Evolutionary conservation across 2,329 filamentous ascomycete genomes (phyloP), one percentile per base, ranked within the genome.

Genomic region (Eurotiales sp.): DNA sequence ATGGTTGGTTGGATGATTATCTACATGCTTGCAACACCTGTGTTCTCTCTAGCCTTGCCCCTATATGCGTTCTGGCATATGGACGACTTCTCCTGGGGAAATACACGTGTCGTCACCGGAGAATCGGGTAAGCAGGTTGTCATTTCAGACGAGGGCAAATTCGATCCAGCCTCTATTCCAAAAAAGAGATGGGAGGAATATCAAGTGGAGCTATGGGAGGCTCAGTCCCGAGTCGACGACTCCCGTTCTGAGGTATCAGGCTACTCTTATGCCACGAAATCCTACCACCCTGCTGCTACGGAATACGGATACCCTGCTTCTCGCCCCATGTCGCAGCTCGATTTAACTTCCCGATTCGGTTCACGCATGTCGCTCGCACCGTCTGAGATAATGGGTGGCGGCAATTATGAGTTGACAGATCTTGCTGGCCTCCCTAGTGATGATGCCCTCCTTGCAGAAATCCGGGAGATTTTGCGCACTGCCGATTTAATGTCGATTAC

Each of bases 121-220:
- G 93, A 99, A 68, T 86, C 86, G 70, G 93, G 93, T 58, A 86
- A 90, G 68, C 92, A 96, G 77, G 77, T 97, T 56, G 83, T 99
- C 61, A 86, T 99, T 59, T 89, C 90, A 1, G 93, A 99, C 68
- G 93, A 99, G 74, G 93, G 93, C 76, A 96, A 96, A 71, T 99
- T 97, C 66, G 93, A 99, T 66, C 92, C 93, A 12, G 78, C 81
- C 42, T 88, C 85, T 32, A 97, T 99, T 59, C 93, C 93, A 17
- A 88, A 89, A 74, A 99, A 97, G 85, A 93, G 88, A 79, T 99
- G 93, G 93, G 93, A 99, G 70, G 93, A 99, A 64, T 99, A 97
- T 70, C 93, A 99, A 72, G 87, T 87, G 56, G 93, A 97, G 78
- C 84, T 99, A 40, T 99, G 92, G 93, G 93, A 99, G 66, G 87